Base-by-base conservation (phyloP, 2,329 filamentous ascomycete genomes). In the Paraphaeosphaeria minitans region DNA sequence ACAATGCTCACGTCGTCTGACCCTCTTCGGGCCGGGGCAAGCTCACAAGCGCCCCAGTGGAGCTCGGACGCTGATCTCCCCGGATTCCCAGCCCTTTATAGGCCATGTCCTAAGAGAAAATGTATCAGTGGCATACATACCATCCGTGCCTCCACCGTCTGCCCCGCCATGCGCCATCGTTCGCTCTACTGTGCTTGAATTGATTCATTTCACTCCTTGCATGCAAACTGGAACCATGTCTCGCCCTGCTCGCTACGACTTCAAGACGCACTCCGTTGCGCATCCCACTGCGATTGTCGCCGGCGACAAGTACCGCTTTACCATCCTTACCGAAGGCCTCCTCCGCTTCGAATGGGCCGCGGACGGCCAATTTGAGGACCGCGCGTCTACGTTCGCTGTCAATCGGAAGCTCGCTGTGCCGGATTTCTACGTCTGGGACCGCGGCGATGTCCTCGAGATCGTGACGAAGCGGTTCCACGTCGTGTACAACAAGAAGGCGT, bases 291-390 rank as follows among this genome's bases (percentile, higher is more conserved):
- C 83, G 37, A 74, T 82, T 56, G 77, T 85, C 43, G 70, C 72
- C 5, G 81, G 81, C 55, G 70, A 76, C 41, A 78, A 82, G 49
- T 88, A 84, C 71, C 83, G 86, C 55, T 88, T 89, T 69, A 87
- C 83, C 9, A 63, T 89, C 48, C 77, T 89, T 49, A 82, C 80
- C 10, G 81, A 86, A 52, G 78, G 82, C 2, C 76, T 88, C 2
- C 62, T 89, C 29, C 83, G 87, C 33, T 87, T 84, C 61, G 86
- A 89, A 74, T 89, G 85, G 84, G 81, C 86, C 0, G 76, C 80
- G 12, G 85, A 89, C 61, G 81, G 82, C 50, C 67, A 76, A 35
- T 89, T 89, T 64, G 87, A 89, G 67, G 85, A 89, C 67, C 81
- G 86, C 4, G 83, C 84, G 0, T 88, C 85, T 0, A 84, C 83